Base-by-base conservation (phyloP, 306 rosid genomes). In the Cucurbita argyrosperma region DNA sequence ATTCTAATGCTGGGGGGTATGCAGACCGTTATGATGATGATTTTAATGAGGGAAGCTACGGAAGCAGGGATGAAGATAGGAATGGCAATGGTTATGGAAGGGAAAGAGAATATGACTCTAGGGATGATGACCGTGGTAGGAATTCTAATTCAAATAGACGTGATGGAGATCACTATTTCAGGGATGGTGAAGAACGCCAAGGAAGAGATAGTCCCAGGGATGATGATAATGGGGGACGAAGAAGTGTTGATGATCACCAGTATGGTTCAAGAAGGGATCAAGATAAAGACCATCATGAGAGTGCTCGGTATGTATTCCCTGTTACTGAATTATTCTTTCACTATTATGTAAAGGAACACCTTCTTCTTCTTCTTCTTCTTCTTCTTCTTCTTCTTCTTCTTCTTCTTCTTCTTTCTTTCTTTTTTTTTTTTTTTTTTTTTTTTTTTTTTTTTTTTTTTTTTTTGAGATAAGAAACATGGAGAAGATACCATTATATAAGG, bases 141-240 rank as follows among this genome's bases (percentile, higher is more conserved):
- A 62, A 74, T 40, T 82, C 86, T 63, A 84, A 81, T 80, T 79
- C 87, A 50, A n/a, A 71, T 79, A 76, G 88, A 70, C 94, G 90
- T 79, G 98, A 93, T 70, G 94, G 96, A 70, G 97, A 94, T 76
- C 92, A 88, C 72, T 83, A 91, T 82, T 84, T 93, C 51, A 83
- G 86, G 82, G 98, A 92, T 75, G 82, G 82, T 71, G 99, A 91
- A 64, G 99, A 91, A 38, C 91, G 89, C 71, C 80, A 83, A 74
- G 80, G 90, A 72, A 68, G 82, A 14, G 63, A 57, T 50, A 93
- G 91, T 81, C 85, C 80, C 71, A 86, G 86, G 84, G 96, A 90
- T 78, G 97, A 87, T 76, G 97, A 91, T 70, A 84, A 82, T 73
- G 77, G 85, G 59, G 97, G 91, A 76, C 86, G 97, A 87, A 91